These are phyloP conservation scores for Ogataea ramenticola DNA, from an alignment of 805 yeast genomes.

Conservation along the genomic window DNA sequence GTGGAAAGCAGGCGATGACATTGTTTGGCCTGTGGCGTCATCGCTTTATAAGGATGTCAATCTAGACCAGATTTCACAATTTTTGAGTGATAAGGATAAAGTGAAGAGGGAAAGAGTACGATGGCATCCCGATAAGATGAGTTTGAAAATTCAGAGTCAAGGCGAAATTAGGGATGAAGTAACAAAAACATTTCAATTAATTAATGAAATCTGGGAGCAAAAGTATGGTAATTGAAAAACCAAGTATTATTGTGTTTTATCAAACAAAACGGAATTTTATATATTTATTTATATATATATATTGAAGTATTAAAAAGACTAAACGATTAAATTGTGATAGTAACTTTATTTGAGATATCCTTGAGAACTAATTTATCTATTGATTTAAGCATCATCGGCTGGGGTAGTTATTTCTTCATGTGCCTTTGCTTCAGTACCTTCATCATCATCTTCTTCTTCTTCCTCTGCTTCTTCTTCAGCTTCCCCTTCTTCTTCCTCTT, in stretches of 20 bases:
- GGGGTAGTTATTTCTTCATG: conserved; percentile 1
- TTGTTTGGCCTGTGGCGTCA: conserved; percentile 16
- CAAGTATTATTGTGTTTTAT: not conserved
- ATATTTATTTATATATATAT: no score
- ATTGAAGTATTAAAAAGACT: no score
- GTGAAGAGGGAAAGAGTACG: conserved; percentile 45
- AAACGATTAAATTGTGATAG: no score
- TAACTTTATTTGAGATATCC: not conserved
- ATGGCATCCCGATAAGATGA: conserved; percentile 72
- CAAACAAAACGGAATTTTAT: not conserved
- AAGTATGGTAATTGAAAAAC: not conserved
- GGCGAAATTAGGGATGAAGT: not conserved
- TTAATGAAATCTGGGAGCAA: conserved; percentile 32
- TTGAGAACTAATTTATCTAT: not conserved
- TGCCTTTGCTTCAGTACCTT: conserved; percentile 1
- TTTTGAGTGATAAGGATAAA: conserved; percentile 12
- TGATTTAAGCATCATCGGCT: conserved; percentile 1
- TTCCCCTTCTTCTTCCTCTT: not conserved
- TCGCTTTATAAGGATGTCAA: conserved; percentile 9
- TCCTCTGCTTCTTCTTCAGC: not conserved
- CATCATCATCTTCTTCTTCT: conserved; percentile 2
- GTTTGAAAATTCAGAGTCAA: conserved; percentile 10
- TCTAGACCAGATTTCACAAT: conserved; percentile 6
- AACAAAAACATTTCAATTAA: conserved; percentile 35
- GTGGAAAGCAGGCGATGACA: conserved; percentile 2